Conservation (phyloP, 1,284 basidiomycete genomes). For the Moesziomyces parantarcticus region DNA sequence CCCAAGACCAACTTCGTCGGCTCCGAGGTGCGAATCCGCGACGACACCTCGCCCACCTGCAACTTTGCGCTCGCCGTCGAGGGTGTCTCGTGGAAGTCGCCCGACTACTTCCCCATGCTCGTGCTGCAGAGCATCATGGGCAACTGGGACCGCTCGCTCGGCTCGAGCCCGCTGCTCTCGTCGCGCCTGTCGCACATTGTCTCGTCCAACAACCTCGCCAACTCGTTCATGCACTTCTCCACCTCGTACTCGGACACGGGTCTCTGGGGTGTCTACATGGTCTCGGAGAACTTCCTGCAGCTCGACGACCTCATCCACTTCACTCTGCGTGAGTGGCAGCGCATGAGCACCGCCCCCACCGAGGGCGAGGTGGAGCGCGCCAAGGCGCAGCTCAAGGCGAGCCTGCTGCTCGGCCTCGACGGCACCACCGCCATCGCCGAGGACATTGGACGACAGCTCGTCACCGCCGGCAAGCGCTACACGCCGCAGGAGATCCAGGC, state of each 20-base stretch:
- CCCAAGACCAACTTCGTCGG: constrained; percentile 83
- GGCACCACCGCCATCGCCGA: constrained; percentile 96
- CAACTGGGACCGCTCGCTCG: constrained; percentile 99
- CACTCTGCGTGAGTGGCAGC: constrained; percentile 94
- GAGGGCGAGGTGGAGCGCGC: constrained; percentile 92
- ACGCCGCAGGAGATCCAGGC: constrained; percentile 94
- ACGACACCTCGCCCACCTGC: constrained; percentile 87
- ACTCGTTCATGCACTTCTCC: constrained; percentile 99
- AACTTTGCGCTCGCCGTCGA: constrained; percentile 98
- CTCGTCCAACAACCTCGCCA: constrained; percentile 94
- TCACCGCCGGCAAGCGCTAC: constrained; percentile 82
- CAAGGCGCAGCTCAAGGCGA: constrained; percentile 97
- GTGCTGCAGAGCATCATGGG: constrained; percentile 98
- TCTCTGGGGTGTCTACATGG: constrained; percentile 97
- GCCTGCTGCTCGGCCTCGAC: constrained; percentile 87
- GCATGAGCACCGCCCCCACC: constrained; percentile 89
- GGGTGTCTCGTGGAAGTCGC: constrained; percentile 96
- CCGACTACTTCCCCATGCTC: constrained; percentile 99
- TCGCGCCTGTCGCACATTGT: constrained; percentile 92
- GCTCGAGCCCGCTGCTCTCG: constrained; percentile 87
- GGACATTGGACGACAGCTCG: constrained; percentile 96
- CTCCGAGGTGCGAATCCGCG: constrained; percentile 93
- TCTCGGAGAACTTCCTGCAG: constrained; percentile 84
- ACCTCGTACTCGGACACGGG: constrained; percentile 99
- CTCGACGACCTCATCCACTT: constrained; percentile 95